Percentiles rank a stretch among this genome's conserved stretches.
Conservation (phyloP, 139 green algal genomes). For the Tetraselmis chui region DNA sequence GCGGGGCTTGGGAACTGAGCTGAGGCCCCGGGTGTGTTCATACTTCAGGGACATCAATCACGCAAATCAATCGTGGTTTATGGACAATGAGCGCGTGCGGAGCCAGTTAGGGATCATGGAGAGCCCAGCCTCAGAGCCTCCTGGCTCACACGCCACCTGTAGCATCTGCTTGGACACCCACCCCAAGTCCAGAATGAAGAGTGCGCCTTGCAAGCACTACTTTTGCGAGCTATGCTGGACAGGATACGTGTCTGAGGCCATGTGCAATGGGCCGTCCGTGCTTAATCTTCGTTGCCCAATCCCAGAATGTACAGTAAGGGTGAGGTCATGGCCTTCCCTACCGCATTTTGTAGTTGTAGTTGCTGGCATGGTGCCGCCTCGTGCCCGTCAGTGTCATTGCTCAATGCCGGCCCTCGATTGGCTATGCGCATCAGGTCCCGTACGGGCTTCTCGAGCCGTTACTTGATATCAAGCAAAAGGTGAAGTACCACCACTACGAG, state of each 20-base stretch:
- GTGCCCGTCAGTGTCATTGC: too few relatives aligned
- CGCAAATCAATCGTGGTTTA: slow-evolving; percentile 88
- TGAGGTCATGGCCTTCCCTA: too few relatives aligned
- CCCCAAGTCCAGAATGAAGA: slow-evolving; percentile 30
- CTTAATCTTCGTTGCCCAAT: slow-evolving; percentile 64
- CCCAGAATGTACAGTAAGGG: slow-evolving; percentile 40
- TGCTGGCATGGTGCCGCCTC: too few relatives aligned
- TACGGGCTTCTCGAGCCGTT: slow-evolving; percentile 28
- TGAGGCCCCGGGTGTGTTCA: neutral
- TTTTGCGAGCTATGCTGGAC: slow-evolving; percentile 73
- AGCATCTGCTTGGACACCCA: slow-evolving; percentile 88
- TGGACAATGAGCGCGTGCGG: slow-evolving; percentile 61
- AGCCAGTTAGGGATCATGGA: slow-evolving; percentile 61
- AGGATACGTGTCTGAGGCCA: slow-evolving; percentile 44
- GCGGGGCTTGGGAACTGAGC: neutral
- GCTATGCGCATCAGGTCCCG: slow-evolving; percentile 31
- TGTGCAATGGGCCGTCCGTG: slow-evolving; percentile 40
- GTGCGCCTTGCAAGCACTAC: slow-evolving; percentile 55
- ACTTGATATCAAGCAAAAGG: slow-evolving; percentile 15
- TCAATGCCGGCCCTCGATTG: too few relatives aligned
- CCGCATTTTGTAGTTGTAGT: too few relatives aligned
- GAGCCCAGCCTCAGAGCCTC: slow-evolving; percentile 10
- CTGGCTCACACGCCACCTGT: slow-evolving; percentile 47
- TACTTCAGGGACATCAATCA: slow-evolving; percentile 58
- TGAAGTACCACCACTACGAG: slow-evolving; percentile 46